Evolutionary conservation across 2,329 filamentous ascomycete species (phyloP).

Genomic region (Penicillium sp.): DNA sequence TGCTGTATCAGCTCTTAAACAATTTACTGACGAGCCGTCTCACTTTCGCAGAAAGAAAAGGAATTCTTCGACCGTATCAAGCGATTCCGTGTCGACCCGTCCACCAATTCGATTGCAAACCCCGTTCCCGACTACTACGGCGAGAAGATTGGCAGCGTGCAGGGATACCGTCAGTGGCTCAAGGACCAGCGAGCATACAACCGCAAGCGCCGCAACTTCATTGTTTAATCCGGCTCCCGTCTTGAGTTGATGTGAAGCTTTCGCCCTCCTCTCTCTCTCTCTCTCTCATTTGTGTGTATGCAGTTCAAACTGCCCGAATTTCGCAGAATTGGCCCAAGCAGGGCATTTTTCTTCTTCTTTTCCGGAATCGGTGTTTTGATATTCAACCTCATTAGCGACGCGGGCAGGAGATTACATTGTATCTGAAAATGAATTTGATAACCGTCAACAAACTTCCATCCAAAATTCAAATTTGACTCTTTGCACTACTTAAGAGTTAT

Average conservation of each 20-base stretch:
- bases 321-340: slow-evolving; percentile 7
- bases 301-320: slow-evolving; percentile 7
- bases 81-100: slow-evolving; percentile 88
- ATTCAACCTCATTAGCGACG: slow-evolving; percentile 29
- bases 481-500: not conserved
- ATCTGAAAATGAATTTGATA: slow-evolving; percentile 22
- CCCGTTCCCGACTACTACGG: slow-evolving; percentile 97
- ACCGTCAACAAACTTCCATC: slow-evolving; percentile 10
- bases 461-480: not conserved
- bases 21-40: not conserved
- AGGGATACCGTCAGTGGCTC: slow-evolving; percentile 90
- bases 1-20: not conserved
- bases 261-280: not conserved
- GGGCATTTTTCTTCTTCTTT: slow-evolving; percentile 15
- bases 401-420: slow-evolving; percentile 22
- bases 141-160: slow-evolving; percentile 93
- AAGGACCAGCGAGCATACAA: slow-evolving; percentile 98
- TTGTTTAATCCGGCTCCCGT: slow-evolving; percentile 27
- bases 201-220: slow-evolving; percentile 68
- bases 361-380: slow-evolving; percentile 27
- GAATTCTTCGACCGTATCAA: slow-evolving; percentile 92
- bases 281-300: slow-evolving; percentile 20
- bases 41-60: slow-evolving; percentile 71
- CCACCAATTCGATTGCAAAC: slow-evolving; percentile 83
- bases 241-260: not conserved